Base-by-base conservation (phyloP, 2,329 filamentous ascomycete species). In the Arthrobotrys conoides region DNA sequence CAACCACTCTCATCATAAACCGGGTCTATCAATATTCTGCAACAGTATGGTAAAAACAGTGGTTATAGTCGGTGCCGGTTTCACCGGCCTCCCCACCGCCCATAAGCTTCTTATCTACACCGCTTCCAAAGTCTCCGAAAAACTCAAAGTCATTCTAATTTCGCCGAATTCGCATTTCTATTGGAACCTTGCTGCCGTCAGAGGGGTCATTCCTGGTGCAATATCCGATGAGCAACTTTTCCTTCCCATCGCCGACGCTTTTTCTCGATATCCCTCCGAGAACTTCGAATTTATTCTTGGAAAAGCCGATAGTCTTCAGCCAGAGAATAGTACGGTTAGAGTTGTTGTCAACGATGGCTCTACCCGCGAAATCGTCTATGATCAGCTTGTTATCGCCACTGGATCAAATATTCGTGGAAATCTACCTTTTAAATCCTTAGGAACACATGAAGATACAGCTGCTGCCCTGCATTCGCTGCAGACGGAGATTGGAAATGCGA, bases 131-230 rank as follows among this genome's bases (percentile, higher is more conserved):
- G 82, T 84, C 36, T 20, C 22, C 67, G 68, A 68, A 0, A 86
- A 88, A 57, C 81, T 88, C 46, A 88, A 88, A 80, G 87, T 90
- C 55, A 85, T 89, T 57, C 85, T 90, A 16, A 86, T 90, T 53
- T 87, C 36, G 49, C 83, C 89, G 87, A 89, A 86, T 80, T 87
- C 85, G 79, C 88, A 90, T 81, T 88, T 90, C 80, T 90, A 86
- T 84, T 89, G 88, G 88, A 89, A 89, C 83, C 70, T 89, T 4
- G 88, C 88, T 27, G 86, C 88, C 0, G 86, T 89, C 51, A 87
- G 88, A 57, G 88, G 87, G 83, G 86, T 90, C 79, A 83, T 89
- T 55, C 88, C 88, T 1, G 86, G 85, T 44, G 79, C 85, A 61
- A 80, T 89, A 82, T 85, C 84, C 44, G 87, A 88, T 77, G 86